Conservation (phyloP, 192 early-diverging fungal genomes). For the Diversispora eburnea region DNA sequence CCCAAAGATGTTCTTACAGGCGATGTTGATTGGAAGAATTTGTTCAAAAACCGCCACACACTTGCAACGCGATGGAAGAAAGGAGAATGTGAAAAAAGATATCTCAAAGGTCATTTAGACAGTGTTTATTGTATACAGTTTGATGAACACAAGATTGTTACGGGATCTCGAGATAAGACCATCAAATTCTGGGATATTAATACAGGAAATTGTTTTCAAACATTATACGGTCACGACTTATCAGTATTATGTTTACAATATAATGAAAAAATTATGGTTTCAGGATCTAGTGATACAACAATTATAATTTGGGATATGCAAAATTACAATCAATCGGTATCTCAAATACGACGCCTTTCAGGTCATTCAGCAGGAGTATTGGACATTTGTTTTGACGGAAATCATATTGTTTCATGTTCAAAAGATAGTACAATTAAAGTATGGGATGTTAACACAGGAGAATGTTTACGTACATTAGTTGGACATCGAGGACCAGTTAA, state of each 20-base stretch:
- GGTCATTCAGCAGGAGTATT: constrained; percentile 84
- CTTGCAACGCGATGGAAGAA: constrained; percentile 61
- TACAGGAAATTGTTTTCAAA: constrained; percentile 52
- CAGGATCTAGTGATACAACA: constrained; percentile 83
- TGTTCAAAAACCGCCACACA: constrained; percentile 62
- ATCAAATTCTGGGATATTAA: constrained; percentile 81
- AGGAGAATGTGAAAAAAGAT: constrained; percentile 42
- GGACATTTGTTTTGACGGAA: constrained; percentile 78
- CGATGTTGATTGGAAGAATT: constrained; percentile 61
- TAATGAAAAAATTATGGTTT: constrained; percentile 66
- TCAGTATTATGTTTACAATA: constrained; percentile 82
- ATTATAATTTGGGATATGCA: constrained; percentile 84
- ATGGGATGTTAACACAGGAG: constrained; percentile 70
- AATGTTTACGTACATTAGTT: constrained; percentile 57
- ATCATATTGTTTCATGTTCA: constrained; percentile 78
- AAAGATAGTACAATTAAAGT: constrained; percentile 90
- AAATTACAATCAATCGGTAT: constrained; percentile 28
- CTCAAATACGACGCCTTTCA: constrained; percentile 46
- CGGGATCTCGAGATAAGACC: constrained; percentile 72
- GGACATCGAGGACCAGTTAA: constrained; percentile 96
- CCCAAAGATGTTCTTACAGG: constrained; percentile 14
- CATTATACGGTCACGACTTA: constrained; percentile 63
- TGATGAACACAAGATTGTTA: constrained; percentile 67
- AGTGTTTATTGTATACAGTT: constrained; percentile 92
- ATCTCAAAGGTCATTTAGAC: constrained; percentile 73